Conservation (phyloP, 2,329 filamentous ascomycete species). For the Paraphaeosphaeria minitans region DNA sequence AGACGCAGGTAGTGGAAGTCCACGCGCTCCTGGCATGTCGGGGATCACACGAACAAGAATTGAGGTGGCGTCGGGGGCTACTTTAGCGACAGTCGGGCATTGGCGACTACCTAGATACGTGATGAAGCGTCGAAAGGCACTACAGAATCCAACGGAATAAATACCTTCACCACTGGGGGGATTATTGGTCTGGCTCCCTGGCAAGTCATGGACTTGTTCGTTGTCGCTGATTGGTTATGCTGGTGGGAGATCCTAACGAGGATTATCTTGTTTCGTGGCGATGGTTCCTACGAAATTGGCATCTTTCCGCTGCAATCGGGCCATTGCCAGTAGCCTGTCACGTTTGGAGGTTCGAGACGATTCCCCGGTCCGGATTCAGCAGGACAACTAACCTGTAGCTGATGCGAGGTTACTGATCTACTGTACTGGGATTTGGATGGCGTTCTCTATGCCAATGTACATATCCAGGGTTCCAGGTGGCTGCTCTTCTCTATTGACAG, state of each 20-base stretch:
- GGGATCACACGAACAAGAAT: constrained; percentile 9
- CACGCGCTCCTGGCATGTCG: neutral
- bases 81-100: neutral
- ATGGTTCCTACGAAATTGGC: neutral
- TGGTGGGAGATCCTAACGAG: neutral
- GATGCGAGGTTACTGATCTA: neutral
- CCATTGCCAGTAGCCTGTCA: neutral
- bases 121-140: constrained; percentile 1
- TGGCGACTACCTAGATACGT: neutral
- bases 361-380: neutral
- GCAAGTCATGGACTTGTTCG: neutral
- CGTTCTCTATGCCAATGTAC: neutral
- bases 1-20: constrained; percentile 1
- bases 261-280: constrained; percentile 1
- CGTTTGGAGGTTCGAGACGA: neutral
- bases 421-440: neutral
- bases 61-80: neutral
- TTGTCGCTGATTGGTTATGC: neutral
- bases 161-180: neutral
- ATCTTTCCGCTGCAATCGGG: neutral
- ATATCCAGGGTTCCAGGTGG: constrained; percentile 7
- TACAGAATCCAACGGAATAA: neutral
- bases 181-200: neutral
- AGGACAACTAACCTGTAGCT: neutral
- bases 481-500: neutral